Percentiles rank a stretch among this genome's conserved stretches.
Conservation (phyloP, 1,284 basidiomycete species). For the Somion occarium region DNA sequence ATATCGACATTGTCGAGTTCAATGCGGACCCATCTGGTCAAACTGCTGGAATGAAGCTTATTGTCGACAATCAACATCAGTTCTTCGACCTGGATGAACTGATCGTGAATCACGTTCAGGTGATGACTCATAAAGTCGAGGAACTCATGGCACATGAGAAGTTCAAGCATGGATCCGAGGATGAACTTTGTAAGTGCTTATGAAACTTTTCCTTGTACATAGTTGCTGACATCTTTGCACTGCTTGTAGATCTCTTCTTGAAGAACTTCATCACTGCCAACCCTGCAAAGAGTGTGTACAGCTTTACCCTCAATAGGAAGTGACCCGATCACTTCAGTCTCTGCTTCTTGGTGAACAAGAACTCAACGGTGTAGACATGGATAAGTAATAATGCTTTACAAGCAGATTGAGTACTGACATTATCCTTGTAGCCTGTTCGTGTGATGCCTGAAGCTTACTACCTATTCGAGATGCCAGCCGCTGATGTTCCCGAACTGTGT, state of each 20-base stretch:
- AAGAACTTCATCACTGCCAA: constrained; percentile 92
- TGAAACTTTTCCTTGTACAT: neutral
- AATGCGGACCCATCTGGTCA: constrained; percentile 71
- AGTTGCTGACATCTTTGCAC: constrained; percentile 6
- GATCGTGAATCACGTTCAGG: constrained; percentile 96
- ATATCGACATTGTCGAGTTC: constrained; percentile 93
- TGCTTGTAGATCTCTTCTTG: constrained; percentile 70
- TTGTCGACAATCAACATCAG: constrained; percentile 78
- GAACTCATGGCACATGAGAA: constrained; percentile 96
- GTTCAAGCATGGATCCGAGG: constrained; percentile 85
- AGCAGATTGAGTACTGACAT: constrained; percentile 8
- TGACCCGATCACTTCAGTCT: constrained; percentile 92
- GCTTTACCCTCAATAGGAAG: constrained; percentile 89
- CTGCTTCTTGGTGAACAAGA: constrained; percentile 91
- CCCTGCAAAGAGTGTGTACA: constrained; percentile 92
- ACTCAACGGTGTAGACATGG: constrained; percentile 88
- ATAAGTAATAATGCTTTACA: constrained; percentile 50
- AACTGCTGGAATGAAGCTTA: constrained; percentile 66
- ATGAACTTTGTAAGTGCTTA: constrained; percentile 76
- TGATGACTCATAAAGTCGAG: constrained; percentile 91
- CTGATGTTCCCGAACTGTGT: constrained; percentile 87
- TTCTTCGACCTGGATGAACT: constrained; percentile 97
- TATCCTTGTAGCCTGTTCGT: constrained; percentile 64
- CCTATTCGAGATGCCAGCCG: constrained; percentile 82
- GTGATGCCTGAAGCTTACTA: constrained; percentile 90